phyloP scores from a whole-genome alignment of 208 protist genomes.

The Leptomonas pyrrhocoris region DNA sequence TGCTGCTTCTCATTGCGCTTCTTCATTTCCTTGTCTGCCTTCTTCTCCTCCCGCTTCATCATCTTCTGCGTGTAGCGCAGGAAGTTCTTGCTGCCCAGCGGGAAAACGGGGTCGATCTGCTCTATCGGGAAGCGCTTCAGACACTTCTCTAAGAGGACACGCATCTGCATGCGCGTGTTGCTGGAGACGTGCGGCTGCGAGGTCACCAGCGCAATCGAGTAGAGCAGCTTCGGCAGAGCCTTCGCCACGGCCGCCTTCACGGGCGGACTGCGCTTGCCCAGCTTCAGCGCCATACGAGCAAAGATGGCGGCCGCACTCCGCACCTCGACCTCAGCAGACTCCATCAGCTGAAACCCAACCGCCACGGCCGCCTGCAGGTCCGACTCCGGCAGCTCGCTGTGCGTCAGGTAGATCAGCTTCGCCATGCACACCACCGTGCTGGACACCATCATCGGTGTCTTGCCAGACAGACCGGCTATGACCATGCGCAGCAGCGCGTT shows the following conservation, averaged over 20 bases:
- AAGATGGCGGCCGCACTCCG: conserved; percentile 78
- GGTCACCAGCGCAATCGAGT: conserved; percentile 80
- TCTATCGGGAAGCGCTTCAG: conserved; percentile 82
- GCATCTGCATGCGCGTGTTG: conserved; percentile 81
- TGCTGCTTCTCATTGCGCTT: conserved; percentile 57
- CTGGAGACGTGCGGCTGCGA: conserved; percentile 83
- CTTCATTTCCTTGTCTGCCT: conserved; percentile 65
- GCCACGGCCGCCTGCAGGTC: conserved; percentile 65
- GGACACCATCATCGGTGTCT: conserved; percentile 76
- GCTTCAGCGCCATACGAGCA: conserved; percentile 82
- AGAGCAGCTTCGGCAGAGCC: conserved; percentile 73
- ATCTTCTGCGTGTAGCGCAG: conserved; percentile 87
- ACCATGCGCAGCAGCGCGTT: conserved; percentile 80
- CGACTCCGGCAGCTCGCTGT: conserved; percentile 61
- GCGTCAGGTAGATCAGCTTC: conserved; percentile 79
- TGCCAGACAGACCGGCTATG: conserved; percentile 77
- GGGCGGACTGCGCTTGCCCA: conserved; percentile 70
- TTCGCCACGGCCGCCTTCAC: conserved; percentile 58
- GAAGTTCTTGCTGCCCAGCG: conserved; percentile 86
- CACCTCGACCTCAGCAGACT: conserved; percentile 66
- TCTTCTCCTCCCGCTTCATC: conserved; percentile 82
- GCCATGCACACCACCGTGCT: conserved; percentile 85
- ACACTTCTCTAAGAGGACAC: conserved; percentile 82
- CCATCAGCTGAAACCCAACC: conserved; percentile 82
- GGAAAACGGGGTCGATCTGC: conserved; percentile 82